Evolutionary conservation across 768 basidiomycete species (phyloP), one percentile per base, ranked within the genome.

Genomic region (Boletus rubroflammeus): DNA sequence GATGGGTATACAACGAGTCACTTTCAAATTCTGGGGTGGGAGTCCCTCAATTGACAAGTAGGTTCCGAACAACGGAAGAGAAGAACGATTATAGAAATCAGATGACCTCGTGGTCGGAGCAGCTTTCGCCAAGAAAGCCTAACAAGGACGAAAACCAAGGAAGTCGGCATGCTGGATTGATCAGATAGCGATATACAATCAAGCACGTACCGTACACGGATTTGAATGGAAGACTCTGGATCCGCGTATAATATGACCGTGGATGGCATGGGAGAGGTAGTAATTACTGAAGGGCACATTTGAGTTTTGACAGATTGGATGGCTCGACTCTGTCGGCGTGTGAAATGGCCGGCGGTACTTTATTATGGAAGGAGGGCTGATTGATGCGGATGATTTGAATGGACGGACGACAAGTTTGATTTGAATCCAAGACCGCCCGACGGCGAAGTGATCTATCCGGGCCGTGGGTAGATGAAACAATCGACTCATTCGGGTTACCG

Each of bases 321-420:
- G 42, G 40, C 45, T 53, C 44, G 51, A 53, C 38, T 2, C 21
- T 28, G 28, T 35, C 9, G 50, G 34, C 53, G 61, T 62, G 61
- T 47, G 60, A 62, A 62, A 14, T 34, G 32, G 41, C 48, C 31
- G 45, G 61, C 45, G 49, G 51, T 15, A 50, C 17, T 38, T 6
- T n/a, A 25, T 19, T 19, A 55, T 36, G 31, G 40, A 52, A 57
- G 55, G 2, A 17, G 25, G 26, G 2, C n/a, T 51, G 53, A 31
- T 42, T n/a, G n/a, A n/a, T n/a, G n/a, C n/a, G n/a, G 48, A 10
- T 7, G 1, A 8, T 6, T 28, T 28, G 28, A 8, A 8, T 2
- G 11, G 8, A 5, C 4, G 15, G 17, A 36, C 35, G 35, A 36
- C 35, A 35, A n/a, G 36, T 26, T 34, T 60, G 44, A 55, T 43